phyloP scores from a whole-genome alignment of 768 basidiomycete species.

The Suillus luteus region DNA sequence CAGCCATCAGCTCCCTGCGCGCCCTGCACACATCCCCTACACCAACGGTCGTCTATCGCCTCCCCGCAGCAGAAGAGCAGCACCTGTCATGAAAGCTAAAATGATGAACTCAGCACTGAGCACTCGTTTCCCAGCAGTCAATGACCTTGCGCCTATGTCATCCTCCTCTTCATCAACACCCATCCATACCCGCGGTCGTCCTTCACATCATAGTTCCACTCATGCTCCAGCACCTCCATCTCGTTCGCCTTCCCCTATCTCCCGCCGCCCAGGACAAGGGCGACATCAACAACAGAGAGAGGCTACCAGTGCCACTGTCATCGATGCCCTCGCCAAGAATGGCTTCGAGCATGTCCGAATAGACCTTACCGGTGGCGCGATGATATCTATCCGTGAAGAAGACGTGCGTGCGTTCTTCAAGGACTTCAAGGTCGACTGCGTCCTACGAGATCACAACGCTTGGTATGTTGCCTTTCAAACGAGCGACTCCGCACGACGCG shows the following conservation, averaged over 20 bases:
- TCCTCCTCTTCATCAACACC: slow-evolving; percentile 41
- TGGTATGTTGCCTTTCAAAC: slow-evolving; percentile 84
- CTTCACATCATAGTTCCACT: slow-evolving; percentile 23
- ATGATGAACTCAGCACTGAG: slow-evolving; percentile 27
- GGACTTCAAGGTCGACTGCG: slow-evolving; percentile 70
- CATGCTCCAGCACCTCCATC: slow-evolving; percentile 27
- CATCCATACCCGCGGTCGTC: slow-evolving; percentile 29
- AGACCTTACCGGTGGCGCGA: slow-evolving; percentile 46
- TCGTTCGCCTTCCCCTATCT: slow-evolving; percentile 45
- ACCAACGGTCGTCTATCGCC: slow-evolving; percentile 31
- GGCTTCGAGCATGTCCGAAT: slow-evolving; percentile 69
- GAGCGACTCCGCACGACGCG: slow-evolving; percentile 61
- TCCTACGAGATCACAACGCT: slow-evolving; percentile 67
- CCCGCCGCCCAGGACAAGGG: slow-evolving; percentile 39
- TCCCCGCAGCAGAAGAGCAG: slow-evolving; percentile 29
- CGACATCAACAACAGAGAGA: slow-evolving; percentile 27
- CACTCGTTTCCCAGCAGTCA: slow-evolving; percentile 23
- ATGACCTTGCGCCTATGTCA: slow-evolving; percentile 21
- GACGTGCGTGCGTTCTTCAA: slow-evolving; percentile 70
- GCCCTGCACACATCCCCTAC: slow-evolving; percentile 25
- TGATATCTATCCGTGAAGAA: slow-evolving; percentile 59
- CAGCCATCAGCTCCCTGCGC: slow-evolving; percentile 32
- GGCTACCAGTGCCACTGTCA: slow-evolving; percentile 21
- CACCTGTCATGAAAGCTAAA: slow-evolving; percentile 26
- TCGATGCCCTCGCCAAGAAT: slow-evolving; percentile 57